Conservation (phyloP, 768 basidiomycete genomes). For the Lactarius evosmus region DNA sequence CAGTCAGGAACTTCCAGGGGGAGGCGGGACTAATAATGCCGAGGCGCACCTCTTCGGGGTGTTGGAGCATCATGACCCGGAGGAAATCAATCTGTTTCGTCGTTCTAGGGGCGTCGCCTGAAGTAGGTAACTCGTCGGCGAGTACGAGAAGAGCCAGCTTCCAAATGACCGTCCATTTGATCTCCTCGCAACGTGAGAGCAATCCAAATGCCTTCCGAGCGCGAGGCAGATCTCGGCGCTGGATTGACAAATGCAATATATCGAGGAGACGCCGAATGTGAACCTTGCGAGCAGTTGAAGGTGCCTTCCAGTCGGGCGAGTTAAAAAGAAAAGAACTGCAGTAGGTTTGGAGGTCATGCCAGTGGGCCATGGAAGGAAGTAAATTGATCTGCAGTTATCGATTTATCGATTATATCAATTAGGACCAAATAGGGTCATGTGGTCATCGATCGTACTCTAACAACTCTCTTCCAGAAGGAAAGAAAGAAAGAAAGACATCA, state of each 20-base stretch:
- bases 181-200: conserved; percentile 71
- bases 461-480: background rate
- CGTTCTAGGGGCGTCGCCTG: conserved; percentile 17
- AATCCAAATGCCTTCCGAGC: conserved; percentile 74
- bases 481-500: background rate
- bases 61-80: conserved; percentile 66
- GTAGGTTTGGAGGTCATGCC: conserved; percentile 33
- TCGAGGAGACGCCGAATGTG: conserved; percentile 76
- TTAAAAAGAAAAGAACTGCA: conserved; percentile 54
- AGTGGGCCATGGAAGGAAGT: background rate
- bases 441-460: background rate
- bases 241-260: conserved; percentile 66
- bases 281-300: conserved; percentile 57
- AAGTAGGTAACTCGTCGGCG: conserved; percentile 28
- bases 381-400: background rate
- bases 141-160: conserved; percentile 59
- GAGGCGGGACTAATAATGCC: too few species aligned
- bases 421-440: background rate
- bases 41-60: conserved; percentile 65
- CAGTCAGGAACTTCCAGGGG: background rate
- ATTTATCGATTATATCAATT: background rate
- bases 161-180: conserved; percentile 74
- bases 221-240: conserved; percentile 57
- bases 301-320: conserved; percentile 47
- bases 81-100: conserved; percentile 55